phyloP scores from a whole-genome alignment of 306 rosid species.

The Cicer chorassanicum region DNA sequence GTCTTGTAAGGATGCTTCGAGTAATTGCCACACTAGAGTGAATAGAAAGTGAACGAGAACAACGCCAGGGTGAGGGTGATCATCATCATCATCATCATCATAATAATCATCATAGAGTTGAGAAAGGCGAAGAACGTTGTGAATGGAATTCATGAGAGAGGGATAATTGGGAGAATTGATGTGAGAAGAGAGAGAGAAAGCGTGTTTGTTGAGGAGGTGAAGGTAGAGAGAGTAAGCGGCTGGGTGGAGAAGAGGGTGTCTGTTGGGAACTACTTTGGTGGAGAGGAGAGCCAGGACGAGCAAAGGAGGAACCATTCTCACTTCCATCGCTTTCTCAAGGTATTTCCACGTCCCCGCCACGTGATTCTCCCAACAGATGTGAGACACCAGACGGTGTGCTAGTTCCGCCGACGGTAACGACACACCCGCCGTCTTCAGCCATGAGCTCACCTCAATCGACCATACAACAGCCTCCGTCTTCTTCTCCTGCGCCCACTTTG shows the following conservation, averaged over 20 bases:
- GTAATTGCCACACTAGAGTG: constrained; percentile 66
- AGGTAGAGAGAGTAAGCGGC: constrained; percentile 76
- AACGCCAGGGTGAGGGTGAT: constrained; percentile 60
- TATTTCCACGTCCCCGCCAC: constrained; percentile 78
- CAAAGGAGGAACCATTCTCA: constrained; percentile 67
- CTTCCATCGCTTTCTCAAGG: constrained; percentile 68
- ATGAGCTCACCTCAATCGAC: constrained; percentile 65
- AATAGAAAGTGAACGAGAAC: constrained; percentile 74
- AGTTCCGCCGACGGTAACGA: constrained; percentile 70
- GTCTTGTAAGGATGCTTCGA: constrained; percentile 81
- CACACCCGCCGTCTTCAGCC: constrained; percentile 59
- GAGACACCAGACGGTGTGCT: constrained; percentile 61
- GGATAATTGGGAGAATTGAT: constrained; percentile 58
- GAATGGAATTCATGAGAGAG: constrained; percentile 62
- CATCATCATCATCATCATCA: background rate
- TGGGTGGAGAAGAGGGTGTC: constrained; percentile 71
- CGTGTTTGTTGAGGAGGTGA: constrained; percentile 74
- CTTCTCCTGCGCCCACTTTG: constrained; percentile 71
- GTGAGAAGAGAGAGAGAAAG: constrained; percentile 59
- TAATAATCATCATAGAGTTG: constrained; percentile 12
- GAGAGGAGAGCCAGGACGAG: constrained; percentile 75
- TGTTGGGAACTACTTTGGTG: constrained; percentile 62
- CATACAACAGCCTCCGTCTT: constrained; percentile 69
- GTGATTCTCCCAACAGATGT: constrained; percentile 82
- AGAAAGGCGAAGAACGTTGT: constrained; percentile 64